Base-by-base conservation (phyloP, 2,329 filamentous ascomycete species). In the Biscogniauxia mediterranea region DNA sequence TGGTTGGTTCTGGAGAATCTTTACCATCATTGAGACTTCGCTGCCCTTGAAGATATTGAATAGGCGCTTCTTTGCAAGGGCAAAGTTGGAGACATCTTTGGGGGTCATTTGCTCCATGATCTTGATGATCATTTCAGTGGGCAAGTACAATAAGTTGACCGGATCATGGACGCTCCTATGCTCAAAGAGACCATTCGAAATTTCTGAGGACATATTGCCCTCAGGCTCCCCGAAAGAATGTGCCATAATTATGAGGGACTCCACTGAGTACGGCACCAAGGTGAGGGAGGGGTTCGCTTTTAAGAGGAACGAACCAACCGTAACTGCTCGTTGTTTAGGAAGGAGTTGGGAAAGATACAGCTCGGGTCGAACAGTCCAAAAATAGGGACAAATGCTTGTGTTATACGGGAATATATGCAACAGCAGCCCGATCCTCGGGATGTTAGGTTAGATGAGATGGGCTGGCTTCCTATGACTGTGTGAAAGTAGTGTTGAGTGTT, bases 41-140 rank as follows among this genome's bases (percentile, higher is more conserved):
- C 80, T 75, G 3, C 69, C 68, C 8, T 70, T 67, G 56, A 82
- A 80, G n/a, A 84, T 74, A 2, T 70, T 63, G 17, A 74, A 70
- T 17, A 83, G 74, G 1, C 70, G 70, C 26, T 72, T 75, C 64
- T 75, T 80, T 2, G 72, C 68, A 15, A 70, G 66, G n/a, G 72
- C 77, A 32, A 81, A 72, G 32, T 73, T 73, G 56, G 75, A 77
- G 42, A 80, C 73, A 23, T 77, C 77, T 1, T 71, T 65, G 1
- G 82, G 61, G 58, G 81, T 76, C 56, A 84, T 71, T 19, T 78
- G 64, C 28, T 78, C 76, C 65, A 81, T 81, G 23, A 84, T 79
- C 20, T 81, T 78, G 11, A 84, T 69, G 2, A 83, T 68, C 19
- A 83, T 76, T 66, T 85, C 83, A 2, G 77, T 71, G 0, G 83